Base-by-base conservation (phyloP, 805 yeast species). In the Ogataea zsoltii region DNA sequence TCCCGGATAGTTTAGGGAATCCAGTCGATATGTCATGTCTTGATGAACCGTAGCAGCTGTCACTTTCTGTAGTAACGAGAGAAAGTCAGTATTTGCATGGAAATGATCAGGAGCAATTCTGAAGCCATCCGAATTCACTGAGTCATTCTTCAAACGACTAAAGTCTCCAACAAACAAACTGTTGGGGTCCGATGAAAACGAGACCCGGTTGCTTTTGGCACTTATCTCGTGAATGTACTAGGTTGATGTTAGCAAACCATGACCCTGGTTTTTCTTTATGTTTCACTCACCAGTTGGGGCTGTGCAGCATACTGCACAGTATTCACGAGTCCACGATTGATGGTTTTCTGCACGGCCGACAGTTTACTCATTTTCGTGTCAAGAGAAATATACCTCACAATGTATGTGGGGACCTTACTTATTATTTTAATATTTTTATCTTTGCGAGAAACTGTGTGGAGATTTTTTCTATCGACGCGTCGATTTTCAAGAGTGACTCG, bases 1-100 rank as follows among this genome's bases (percentile, higher is more conserved):
- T 16, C 68, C 68, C 12, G 76, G 76, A 51, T 76, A 77, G 30
- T 72, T 71, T 3, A 77, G 70, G 0, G 85, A 80, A 47, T 82
- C 87, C 58, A 80, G 61, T 21, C 73, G 69, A 56, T 75, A 82
- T 1, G 80, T 60, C 51, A 77, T 75, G 59, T 82, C 88, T 12
- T 74, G 49, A 18, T 63, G 60, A 6, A 68, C 61, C 12, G 57
- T 49, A 15, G 55, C 44, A 0, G 42, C 21, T 4, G 68, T 49
- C 14, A 62, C 42, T 3, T 47, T 40, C 18, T 63, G 65, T 3
- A 70, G 41, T 2, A 52, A 17, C 0, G 41, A 16, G 2, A 58
- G 30, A 29, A 68, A 67, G 2, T 55, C 53, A 2, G 37, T 40
- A 43, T 67, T 62, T 21, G 55, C 60, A n/a, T 43, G 41, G 49